A percentile compares a stretch with the other conserved stretches of the same genome.
Conservation (phyloP, 345 rosid species). For the Populus ilicifolia region DNA sequence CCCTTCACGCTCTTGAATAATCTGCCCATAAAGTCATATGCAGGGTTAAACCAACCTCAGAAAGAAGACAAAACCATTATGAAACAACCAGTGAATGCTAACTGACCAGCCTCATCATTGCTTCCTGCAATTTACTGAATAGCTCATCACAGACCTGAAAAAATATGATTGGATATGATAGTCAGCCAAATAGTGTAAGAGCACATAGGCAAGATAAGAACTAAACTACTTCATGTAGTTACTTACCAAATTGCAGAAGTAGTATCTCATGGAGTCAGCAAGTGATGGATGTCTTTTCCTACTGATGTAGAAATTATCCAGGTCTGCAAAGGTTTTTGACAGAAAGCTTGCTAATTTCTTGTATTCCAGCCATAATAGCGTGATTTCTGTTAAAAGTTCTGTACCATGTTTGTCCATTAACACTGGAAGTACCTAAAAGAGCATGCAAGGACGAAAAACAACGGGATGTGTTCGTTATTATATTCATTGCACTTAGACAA, state of each 20-base stretch:
- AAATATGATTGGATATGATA: neutral
- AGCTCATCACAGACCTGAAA: slow-evolving; percentile 8
- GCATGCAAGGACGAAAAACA: neutral
- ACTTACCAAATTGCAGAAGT: neutral
- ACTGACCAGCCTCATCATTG: slow-evolving; percentile 1
- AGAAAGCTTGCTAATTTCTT: neutral
- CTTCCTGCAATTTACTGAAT: slow-evolving; percentile 2
- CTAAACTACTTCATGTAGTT: neutral
- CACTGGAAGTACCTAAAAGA: slow-evolving; percentile 1
- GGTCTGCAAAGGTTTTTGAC: neutral
- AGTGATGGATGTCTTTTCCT: neutral
- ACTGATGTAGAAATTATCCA: neutral
- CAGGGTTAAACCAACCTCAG: neutral
- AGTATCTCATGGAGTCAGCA: neutral
- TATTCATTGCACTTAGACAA: no score
- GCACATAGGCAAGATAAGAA: neutral
- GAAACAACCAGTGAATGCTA: neutral
- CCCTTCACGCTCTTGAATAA: slow-evolving; percentile 13
- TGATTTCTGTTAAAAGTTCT: neutral
- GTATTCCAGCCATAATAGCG: slow-evolving; percentile 1
- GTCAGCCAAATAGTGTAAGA: neutral
- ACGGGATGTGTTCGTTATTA: no score
- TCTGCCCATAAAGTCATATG: neutral
- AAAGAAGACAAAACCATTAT: neutral
- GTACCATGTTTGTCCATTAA: slow-evolving; percentile 4